Conservation (phyloP, 2,329 filamentous ascomycete genomes). For the Penicillium sp. region DNA sequence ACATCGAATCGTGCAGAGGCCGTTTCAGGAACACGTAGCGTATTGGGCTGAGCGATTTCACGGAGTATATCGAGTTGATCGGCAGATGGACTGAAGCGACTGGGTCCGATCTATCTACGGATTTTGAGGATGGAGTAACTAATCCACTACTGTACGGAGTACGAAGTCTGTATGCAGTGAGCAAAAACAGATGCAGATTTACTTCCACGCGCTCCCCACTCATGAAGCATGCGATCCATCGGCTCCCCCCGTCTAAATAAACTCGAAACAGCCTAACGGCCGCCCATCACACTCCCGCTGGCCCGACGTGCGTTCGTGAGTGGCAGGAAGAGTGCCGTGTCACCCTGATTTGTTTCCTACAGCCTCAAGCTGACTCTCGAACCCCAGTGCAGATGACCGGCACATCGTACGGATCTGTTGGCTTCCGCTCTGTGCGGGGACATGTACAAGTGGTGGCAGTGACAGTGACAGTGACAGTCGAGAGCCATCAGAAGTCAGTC, state of each 20-base stretch:
- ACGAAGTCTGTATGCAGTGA: neutral
- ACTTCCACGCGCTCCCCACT: neutral
- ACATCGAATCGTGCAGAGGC: conserved; percentile 23
- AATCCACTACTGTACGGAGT: neutral
- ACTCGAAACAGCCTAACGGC: conserved; percentile 48
- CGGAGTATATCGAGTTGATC: conserved; percentile 28
- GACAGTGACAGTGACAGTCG: neutral
- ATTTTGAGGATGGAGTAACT: neutral
- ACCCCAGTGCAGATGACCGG: neutral
- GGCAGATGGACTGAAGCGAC: conserved; percentile 14
- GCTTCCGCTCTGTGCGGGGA: conserved; percentile 9
- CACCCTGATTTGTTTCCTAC: conserved; percentile 12
- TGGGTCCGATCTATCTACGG: conserved; percentile 19
- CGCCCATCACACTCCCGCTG: conserved; percentile 22
- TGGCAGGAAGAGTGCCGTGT: conserved; percentile 14
- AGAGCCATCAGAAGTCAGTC: neutral
- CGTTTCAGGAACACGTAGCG: conserved; percentile 26
- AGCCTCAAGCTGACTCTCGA: conserved; percentile 1
- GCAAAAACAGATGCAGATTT: neutral
- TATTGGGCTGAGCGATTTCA: conserved; percentile 18
- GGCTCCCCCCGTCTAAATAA: conserved; percentile 37
- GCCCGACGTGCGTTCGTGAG: conserved; percentile 17
- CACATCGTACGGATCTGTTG: conserved; percentile 6
- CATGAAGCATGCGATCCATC: conserved; percentile 8
- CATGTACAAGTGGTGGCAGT: neutral